Conservation (phyloP, 2,329 filamentous ascomycete species). For the Apiospora kogelbergensis region DNA sequence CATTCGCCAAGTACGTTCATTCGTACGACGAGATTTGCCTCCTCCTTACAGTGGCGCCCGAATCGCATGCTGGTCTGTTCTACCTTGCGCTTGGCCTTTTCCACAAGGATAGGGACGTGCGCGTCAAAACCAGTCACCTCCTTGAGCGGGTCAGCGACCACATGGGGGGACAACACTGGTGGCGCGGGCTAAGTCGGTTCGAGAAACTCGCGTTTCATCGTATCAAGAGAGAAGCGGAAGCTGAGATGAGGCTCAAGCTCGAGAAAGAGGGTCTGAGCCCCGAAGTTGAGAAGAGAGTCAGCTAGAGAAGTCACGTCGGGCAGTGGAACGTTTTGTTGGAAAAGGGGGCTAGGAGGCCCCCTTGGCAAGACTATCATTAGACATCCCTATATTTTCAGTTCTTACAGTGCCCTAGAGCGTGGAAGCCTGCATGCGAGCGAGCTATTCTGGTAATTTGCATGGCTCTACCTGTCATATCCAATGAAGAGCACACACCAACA, state of each 20-base stretch:
- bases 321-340: not conserved
- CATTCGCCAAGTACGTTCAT: slow-evolving; percentile 72
- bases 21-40: slow-evolving; percentile 85
- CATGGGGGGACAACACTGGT: slow-evolving; percentile 91
- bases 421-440: not conserved
- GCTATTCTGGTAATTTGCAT: not conserved
- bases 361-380: not conserved
- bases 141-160: slow-evolving; percentile 82
- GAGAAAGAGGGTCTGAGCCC: slow-evolving; percentile 44
- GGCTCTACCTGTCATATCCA: not conserved
- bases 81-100: slow-evolving; percentile 90
- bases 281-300: slow-evolving; percentile 48
- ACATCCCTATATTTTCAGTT: not conserved
- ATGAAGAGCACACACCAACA: not conserved
- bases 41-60: slow-evolving; percentile 77
- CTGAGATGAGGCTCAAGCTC: slow-evolving; percentile 46
- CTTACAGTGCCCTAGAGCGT: not conserved
- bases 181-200: slow-evolving; percentile 81
- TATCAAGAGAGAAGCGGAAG: slow-evolving; percentile 66
- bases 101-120: slow-evolving; percentile 80
- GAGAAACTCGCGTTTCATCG: slow-evolving; percentile 83
- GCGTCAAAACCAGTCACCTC: slow-evolving; percentile 74
- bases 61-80: slow-evolving; percentile 85
- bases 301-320: slow-evolving; percentile 31
- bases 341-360: not conserved